phyloP scores from a whole-genome alignment of 768 basidiomycete species.

The Termitomyces sp. region DNA sequence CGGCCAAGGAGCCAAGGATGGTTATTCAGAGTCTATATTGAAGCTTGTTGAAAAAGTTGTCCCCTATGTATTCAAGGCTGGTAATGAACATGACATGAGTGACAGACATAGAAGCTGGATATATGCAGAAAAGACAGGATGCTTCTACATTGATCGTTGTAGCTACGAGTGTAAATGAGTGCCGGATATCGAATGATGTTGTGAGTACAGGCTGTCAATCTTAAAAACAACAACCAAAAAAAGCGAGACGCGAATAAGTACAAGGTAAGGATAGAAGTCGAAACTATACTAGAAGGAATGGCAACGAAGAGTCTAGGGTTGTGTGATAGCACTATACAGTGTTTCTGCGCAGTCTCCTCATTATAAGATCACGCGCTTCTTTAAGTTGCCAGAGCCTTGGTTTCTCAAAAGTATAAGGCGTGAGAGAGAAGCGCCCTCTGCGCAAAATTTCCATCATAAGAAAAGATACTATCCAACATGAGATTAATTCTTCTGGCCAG shows the following conservation, averaged over 20 bases:
- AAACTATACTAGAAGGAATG: background rate
- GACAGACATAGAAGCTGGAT: background rate
- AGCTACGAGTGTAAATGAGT: background rate
- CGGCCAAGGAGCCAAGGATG: no score
- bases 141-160: background rate
- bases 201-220: background rate
- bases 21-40: no score
- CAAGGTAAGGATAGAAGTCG: background rate
- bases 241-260: background rate
- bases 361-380: slow-evolving; percentile 31
- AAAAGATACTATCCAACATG: slow-evolving; percentile 41
- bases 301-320: background rate
- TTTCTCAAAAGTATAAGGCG: slow-evolving; percentile 41
- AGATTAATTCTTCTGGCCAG: slow-evolving; percentile 7
- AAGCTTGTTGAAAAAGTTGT: no score
- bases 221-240: background rate
- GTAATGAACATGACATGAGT: no score
- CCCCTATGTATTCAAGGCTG: no score
- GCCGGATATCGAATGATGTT: background rate
- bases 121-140: background rate
- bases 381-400: slow-evolving; percentile 43
- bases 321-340: slow-evolving; percentile 21
- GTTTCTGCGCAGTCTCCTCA: slow-evolving; percentile 31
- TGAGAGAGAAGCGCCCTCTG: slow-evolving; percentile 48
- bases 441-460: slow-evolving; percentile 62